Conservation (phyloP, 2,329 filamentous ascomycete genomes). For the Parasarocladium wereldwijsianum region DNA sequence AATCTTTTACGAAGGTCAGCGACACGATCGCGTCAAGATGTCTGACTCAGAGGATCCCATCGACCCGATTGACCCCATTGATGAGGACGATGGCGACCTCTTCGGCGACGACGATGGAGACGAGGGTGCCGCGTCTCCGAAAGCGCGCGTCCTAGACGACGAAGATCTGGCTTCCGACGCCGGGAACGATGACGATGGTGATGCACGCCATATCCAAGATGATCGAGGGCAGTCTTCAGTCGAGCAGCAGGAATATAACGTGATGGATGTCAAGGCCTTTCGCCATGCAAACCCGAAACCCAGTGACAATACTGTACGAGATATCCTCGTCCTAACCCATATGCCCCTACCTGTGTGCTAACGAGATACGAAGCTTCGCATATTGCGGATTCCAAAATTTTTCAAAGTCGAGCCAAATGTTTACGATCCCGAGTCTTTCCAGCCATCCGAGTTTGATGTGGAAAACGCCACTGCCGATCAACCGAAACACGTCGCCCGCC, state of each 20-base stretch:
- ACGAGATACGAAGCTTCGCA: conserved; percentile 40
- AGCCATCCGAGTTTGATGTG: conserved; percentile 40
- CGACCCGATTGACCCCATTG: conserved; percentile 33
- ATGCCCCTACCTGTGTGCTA: conserved; percentile 3
- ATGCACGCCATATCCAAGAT: conserved; percentile 27
- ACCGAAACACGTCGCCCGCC: conserved; percentile 53
- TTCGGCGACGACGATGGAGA: conserved; percentile 51
- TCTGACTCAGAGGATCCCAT: conserved; percentile 41
- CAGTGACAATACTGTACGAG: conserved; percentile 28
- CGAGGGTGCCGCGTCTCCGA: conserved; percentile 28
- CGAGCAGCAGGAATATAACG: conserved; percentile 36
- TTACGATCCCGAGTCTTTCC: conserved; percentile 52
- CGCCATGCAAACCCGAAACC: conserved; percentile 58
- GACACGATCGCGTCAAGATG: conserved; percentile 22
- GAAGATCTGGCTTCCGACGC: conserved; percentile 40
- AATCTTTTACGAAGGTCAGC: too few species aligned
- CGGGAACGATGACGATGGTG: conserved; percentile 28
- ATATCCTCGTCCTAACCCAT: background rate
- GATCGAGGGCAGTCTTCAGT: conserved; percentile 30
- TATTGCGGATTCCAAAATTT: conserved; percentile 59
- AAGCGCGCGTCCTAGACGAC: conserved; percentile 49
- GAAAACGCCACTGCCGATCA: conserved; percentile 37
- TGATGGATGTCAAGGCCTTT: conserved; percentile 50
- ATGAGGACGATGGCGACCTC: conserved; percentile 42
- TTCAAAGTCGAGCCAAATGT: conserved; percentile 51